Evolutionary conservation across 1,139 yeast species (phyloP).

Genomic region (Blastobotrys proliferans): DNA sequence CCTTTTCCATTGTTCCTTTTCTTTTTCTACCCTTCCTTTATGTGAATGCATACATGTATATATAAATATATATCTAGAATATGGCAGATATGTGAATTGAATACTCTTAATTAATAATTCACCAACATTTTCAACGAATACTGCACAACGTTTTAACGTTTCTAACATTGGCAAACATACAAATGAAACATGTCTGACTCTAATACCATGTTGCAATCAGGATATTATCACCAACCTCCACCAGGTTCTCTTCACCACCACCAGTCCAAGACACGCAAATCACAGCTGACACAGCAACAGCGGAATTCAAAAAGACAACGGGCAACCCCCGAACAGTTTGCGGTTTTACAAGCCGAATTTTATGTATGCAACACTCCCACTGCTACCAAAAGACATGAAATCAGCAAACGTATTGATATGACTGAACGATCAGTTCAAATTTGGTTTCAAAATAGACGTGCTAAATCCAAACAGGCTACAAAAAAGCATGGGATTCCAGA

Average conservation of each 20-base stretch:
- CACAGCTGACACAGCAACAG: constrained; percentile 39
- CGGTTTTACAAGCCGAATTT: constrained; percentile 64
- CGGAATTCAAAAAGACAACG: constrained; percentile 40
- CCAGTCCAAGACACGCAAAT: constrained; percentile 21
- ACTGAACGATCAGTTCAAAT: constrained; percentile 88
- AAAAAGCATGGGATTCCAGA: too few species aligned
- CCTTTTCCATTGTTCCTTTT: background rate
- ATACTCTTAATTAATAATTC: too few species aligned
- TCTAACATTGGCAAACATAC: too few species aligned
- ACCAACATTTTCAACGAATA: too few species aligned
- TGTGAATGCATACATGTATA: background rate
- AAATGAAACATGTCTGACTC: too few species aligned
- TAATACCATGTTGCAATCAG: too few species aligned
- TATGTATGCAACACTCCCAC: constrained; percentile 55
- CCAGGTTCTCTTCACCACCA: background rate
- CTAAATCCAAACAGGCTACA: constrained; percentile 57
- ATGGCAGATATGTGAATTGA: too few species aligned
- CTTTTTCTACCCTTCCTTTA: background rate
- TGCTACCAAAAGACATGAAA: constrained; percentile 54
- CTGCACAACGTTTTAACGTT: too few species aligned
- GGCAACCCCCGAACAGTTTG: constrained; percentile 83
- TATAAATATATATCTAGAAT: background rate
- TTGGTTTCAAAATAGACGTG: constrained; percentile 93
- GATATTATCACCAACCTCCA: too few species aligned
- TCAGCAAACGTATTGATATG: constrained; percentile 76